Base-by-base conservation (phyloP, 331 rosid species). In the Rosa hybrid region DNA sequence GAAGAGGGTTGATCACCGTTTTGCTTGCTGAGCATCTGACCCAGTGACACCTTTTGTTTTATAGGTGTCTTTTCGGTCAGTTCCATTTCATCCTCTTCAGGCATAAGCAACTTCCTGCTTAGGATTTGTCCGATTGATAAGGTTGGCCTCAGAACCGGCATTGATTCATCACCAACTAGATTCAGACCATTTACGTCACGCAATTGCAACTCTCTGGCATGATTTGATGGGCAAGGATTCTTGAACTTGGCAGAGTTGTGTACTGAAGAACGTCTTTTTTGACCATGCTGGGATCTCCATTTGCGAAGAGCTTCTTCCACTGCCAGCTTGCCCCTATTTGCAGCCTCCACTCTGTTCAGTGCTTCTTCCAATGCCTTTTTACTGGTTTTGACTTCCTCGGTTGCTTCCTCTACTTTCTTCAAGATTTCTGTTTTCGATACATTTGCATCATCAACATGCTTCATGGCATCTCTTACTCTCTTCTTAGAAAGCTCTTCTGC, bases 291-390 rank as follows among this genome's bases (percentile, higher is more conserved):
- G 0, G 94, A 89, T 72, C 92, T 90, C 98, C 98, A 93, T 80
- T 86, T 93, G 73, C 96, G 92, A 71, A 93, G 90, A 10, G 96
- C 90, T 83, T 96, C 98, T 87, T 93, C 99, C 25, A 93, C 96
- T 16, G 81, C 90, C 13, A 91, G 89, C 90, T 93, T 96, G 79
- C 85, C 98, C 83, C 69, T 90, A 81, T 96, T 90, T 83, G 99
- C 98, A 53, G 90, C 89, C 72, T 89, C 97, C 75, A 93, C 98
- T 81, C 94, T 88, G 81, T 85, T 81, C 71, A 93, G 77, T 68
- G 97, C 98, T 77, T 89, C 97, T 87, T 96, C 96, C 81, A 96
- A 73, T 41, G 84, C 90, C 80, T 50, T 88, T 84, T 91, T 86
- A 88, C 91, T 87, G 67, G 83, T 88, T 88, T 77, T 79, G 72